Evolutionary conservation across 2,329 filamentous ascomycete genomes (phyloP).

Genomic region (Phoma sp.): DNA sequence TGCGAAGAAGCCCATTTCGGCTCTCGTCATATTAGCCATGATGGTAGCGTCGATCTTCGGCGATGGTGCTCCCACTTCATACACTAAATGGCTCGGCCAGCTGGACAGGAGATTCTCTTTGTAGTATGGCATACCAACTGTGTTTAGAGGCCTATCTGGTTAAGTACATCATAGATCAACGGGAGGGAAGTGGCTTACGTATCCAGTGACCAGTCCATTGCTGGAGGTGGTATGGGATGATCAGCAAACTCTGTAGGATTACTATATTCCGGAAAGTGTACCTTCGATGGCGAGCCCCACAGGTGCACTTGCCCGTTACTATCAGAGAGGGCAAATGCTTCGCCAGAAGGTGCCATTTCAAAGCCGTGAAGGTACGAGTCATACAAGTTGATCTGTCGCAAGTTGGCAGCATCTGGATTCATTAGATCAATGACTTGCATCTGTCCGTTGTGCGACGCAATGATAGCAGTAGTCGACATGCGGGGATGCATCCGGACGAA

Average conservation of each 20-base stretch:
- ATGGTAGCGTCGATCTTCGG: slow-evolving; percentile 74
- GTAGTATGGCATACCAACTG: slow-evolving; percentile 92
- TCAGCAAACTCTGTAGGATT: slow-evolving; percentile 78
- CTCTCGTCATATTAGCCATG: slow-evolving; percentile 69
- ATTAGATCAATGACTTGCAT: slow-evolving; percentile 95
- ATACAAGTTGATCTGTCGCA: slow-evolving; percentile 80
- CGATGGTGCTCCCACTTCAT: slow-evolving; percentile 84
- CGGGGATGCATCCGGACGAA: slow-evolving; percentile 96
- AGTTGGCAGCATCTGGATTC: slow-evolving; percentile 86
- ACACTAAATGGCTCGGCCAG: slow-evolving; percentile 84
- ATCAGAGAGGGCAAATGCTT: slow-evolving; percentile 82
- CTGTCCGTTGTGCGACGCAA: slow-evolving; percentile 89
- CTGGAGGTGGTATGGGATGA: slow-evolving; percentile 60
- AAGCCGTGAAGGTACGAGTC: slow-evolving; percentile 75
- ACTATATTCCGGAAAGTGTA: slow-evolving; percentile 84
- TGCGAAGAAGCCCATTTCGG: slow-evolving; percentile 79
- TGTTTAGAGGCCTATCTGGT: slow-evolving; percentile 71
- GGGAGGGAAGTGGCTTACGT: slow-evolving; percentile 54
- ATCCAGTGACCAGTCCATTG: slow-evolving; percentile 73
- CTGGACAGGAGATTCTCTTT: slow-evolving; percentile 84
- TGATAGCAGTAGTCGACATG: slow-evolving; percentile 92
- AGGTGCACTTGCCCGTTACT: slow-evolving; percentile 79
- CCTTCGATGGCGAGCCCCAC: slow-evolving; percentile 85
- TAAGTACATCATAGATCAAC: slow-evolving; percentile 36
- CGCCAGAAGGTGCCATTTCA: slow-evolving; percentile 86